These are phyloP conservation scores for Penicillium cinerascens DNA, from an alignment of 495 filamentous ascomycete genomes.

Conservation along the genomic window DNA sequence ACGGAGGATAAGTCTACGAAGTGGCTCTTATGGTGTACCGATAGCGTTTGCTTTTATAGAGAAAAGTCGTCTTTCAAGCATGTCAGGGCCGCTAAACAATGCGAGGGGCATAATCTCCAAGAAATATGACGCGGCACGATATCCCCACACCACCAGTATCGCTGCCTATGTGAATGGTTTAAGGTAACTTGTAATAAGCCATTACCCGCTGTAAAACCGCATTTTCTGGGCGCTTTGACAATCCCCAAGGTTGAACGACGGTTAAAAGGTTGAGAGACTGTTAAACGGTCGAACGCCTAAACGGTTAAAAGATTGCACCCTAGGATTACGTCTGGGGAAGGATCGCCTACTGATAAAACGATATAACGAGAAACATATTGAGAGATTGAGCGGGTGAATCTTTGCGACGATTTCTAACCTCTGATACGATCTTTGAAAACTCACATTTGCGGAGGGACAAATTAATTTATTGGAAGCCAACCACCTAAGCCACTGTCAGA, in stretches of 20 bases:
- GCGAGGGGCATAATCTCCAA: not conserved
- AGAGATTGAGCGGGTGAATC: not conserved
- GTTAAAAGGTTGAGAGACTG: not conserved
- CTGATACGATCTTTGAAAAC: not conserved
- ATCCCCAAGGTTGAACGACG: not conserved
- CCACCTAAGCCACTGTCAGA: not conserved
- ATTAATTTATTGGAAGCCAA: not conserved
- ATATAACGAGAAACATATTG: not conserved
- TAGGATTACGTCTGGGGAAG: not conserved
- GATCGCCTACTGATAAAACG: not conserved
- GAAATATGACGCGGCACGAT: not conserved
- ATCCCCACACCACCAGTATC: not conserved
- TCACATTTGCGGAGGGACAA: not conserved
- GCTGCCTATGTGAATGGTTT: not conserved
- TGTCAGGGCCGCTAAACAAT: not conserved
- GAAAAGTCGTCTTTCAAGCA: not conserved
- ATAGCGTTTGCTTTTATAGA: not conserved
- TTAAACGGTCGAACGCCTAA: not conserved
- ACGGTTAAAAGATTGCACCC: not conserved
- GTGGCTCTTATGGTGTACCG: not conserved
- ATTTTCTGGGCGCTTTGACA: slow-evolving; percentile 1
- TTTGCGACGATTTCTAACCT: not conserved
- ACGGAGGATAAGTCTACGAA: not conserved
- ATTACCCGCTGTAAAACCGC: not conserved
- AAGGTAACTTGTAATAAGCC: not conserved